Conservation (phyloP, 2,329 filamentous ascomycete genomes). For the Sporothrix mexicana region DNA sequence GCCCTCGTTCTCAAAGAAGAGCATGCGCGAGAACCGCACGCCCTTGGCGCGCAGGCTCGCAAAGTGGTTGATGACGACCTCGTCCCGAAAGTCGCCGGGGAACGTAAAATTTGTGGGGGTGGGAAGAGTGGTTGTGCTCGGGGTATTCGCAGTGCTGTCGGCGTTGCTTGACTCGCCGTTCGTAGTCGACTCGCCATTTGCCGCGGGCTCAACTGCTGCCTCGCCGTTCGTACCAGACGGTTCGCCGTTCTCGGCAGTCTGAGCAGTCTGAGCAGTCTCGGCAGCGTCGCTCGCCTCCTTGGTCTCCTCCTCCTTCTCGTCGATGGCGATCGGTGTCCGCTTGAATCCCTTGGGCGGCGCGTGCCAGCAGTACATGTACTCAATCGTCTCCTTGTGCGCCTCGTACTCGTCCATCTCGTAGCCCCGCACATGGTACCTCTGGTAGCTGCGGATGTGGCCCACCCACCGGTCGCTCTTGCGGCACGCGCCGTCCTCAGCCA, state of each 20-base stretch:
- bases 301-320: not conserved
- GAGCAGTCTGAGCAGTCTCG: no score
- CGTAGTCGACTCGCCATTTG: not conserved
- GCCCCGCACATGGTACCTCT: slow-evolving; percentile 16
- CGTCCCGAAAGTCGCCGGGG: slow-evolving; percentile 37
- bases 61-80: slow-evolving; percentile 35
- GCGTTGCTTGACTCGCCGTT: not conserved
- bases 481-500: slow-evolving; percentile 30
- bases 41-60: slow-evolving; percentile 23
- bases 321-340: not conserved
- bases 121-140: not conserved
- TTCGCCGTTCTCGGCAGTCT: not conserved
- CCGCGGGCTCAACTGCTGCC: no score
- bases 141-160: not conserved
- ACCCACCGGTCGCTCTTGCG: slow-evolving; percentile 31
- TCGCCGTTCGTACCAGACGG: no score
- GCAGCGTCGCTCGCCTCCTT: not conserved
- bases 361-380: slow-evolving; percentile 36
- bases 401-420: slow-evolving; percentile 15
- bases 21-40: slow-evolving; percentile 35
- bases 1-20: slow-evolving; percentile 27
- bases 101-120: not conserved
- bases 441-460: slow-evolving; percentile 17
- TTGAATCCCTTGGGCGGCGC: not conserved
- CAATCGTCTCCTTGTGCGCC: not conserved